Percentiles rank a stretch among this genome's conserved stretches.
Conservation (phyloP, 1,139 yeast genomes). For the Geotrichum carabidarum region DNA sequence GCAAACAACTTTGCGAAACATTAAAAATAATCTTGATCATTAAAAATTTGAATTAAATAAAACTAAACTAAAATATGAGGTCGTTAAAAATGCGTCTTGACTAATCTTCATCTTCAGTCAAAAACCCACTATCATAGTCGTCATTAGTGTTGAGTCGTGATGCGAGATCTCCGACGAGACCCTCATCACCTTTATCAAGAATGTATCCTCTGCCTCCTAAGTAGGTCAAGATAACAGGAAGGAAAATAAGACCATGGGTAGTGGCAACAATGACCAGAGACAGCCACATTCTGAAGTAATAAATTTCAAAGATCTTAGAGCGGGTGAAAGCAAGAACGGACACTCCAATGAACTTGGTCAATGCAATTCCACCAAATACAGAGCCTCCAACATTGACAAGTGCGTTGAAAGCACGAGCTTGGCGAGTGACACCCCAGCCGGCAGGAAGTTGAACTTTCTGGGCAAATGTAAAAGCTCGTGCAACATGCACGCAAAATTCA, state of each 20-base stretch:
- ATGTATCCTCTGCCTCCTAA: slow-evolving; percentile 57
- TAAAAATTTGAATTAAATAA: not conserved
- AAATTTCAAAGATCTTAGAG: slow-evolving; percentile 82
- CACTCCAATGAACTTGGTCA: slow-evolving; percentile 86
- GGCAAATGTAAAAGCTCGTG: slow-evolving; percentile 63
- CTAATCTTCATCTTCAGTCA: slow-evolving; percentile 10
- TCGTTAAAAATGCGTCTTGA: not conserved
- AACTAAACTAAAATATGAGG: not conserved
- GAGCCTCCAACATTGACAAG: slow-evolving; percentile 77
- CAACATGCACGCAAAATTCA: slow-evolving; percentile 85
- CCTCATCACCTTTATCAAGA: slow-evolving; percentile 35
- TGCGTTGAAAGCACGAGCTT: slow-evolving; percentile 53
- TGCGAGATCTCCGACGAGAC: slow-evolving; percentile 34
- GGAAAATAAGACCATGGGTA: slow-evolving; percentile 66
- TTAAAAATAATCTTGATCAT: not conserved
- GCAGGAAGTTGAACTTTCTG: slow-evolving; percentile 24
- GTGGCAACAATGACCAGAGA: slow-evolving; percentile 71
- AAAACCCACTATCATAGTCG: not conserved
- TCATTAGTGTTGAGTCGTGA: slow-evolving; percentile 23
- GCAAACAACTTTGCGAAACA: too few species aligned
- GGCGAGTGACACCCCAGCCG: slow-evolving; percentile 15
- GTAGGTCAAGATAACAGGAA: slow-evolving; percentile 67
- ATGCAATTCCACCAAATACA: slow-evolving; percentile 81
- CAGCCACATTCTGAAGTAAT: slow-evolving; percentile 96
- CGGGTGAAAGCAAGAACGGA: slow-evolving; percentile 77